Percentiles rank a stretch among this genome's conserved stretches.
Evolutionary conservation across 306 rosid genomes (phyloP).

Genomic region (Fragaria nilgerrensis): DNA sequence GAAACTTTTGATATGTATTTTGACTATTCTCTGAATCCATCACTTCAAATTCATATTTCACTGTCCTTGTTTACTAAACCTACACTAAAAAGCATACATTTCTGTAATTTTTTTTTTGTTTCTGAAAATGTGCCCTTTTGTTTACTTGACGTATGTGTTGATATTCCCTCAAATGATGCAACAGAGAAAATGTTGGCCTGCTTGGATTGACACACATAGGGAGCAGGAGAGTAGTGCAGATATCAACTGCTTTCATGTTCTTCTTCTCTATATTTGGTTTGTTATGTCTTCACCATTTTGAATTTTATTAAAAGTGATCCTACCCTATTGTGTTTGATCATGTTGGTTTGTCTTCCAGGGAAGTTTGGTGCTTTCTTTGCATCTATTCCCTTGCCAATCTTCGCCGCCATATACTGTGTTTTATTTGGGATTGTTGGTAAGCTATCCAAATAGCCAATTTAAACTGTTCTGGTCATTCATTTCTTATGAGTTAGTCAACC

Average conservation of each 20-base stretch:
- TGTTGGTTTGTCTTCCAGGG: conserved; percentile 51
- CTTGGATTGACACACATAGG: conserved; percentile 92
- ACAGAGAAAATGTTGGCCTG: conserved; percentile 94
- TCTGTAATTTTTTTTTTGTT: background rate
- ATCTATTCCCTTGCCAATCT: conserved; percentile 85
- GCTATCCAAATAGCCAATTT: conserved; percentile 21
- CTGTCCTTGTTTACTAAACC: background rate
- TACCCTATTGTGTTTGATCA: background rate
- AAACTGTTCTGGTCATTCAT: background rate
- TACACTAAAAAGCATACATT: background rate
- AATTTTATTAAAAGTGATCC: background rate
- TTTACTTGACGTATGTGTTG: background rate
- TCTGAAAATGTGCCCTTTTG: background rate
- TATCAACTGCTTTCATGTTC: conserved; percentile 89
- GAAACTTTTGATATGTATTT: background rate
- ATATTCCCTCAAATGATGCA: conserved; percentile 10
- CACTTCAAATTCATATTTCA: background rate
- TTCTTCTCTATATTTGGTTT: conserved; percentile 87
- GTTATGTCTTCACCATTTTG: conserved; percentile 25
- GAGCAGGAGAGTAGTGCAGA: conserved; percentile 93
- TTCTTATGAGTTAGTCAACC: background rate
- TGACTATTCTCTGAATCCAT: background rate
- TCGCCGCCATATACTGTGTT: conserved; percentile 87
- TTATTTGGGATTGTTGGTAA: conserved; percentile 78
- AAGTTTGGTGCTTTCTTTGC: conserved; percentile 96